Evolutionary conservation across 108 stramenopile genomes (phyloP).

Genomic region (Schizochytrium sp.): DNA sequence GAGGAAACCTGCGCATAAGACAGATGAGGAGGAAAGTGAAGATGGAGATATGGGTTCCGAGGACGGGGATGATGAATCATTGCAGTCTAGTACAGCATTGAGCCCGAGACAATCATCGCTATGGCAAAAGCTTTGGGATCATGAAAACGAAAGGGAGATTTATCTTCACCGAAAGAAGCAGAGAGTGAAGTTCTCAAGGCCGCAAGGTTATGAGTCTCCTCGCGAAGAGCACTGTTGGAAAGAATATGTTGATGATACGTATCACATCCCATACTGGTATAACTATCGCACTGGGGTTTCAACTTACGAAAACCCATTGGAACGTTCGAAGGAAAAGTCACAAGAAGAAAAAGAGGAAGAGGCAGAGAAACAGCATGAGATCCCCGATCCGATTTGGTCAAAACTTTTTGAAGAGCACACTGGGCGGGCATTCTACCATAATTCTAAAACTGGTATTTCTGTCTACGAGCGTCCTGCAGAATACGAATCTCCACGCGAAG

Average conservation of each 20-base stretch:
- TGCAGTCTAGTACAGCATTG: neutral
- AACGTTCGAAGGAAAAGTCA: neutral
- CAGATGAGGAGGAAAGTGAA: slow-evolving; percentile 26
- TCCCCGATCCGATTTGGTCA: slow-evolving; percentile 24
- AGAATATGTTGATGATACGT: slow-evolving; percentile 26
- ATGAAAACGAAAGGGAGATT: slow-evolving; percentile 43
- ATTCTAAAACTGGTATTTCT: slow-evolving; percentile 42
- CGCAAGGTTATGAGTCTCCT: slow-evolving; percentile 41
- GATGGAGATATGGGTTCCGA: neutral
- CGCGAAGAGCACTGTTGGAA: slow-evolving; percentile 44
- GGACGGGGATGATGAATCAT: neutral
- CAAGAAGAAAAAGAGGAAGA: neutral
- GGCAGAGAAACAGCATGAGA: neutral
- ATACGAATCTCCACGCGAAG: slow-evolving; percentile 49
- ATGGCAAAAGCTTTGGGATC: slow-evolving; percentile 38
- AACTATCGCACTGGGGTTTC: slow-evolving; percentile 34
- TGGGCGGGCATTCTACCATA: slow-evolving; percentile 49
- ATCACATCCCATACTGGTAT: neutral
- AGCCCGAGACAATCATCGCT: neutral
- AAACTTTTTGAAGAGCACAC: neutral
- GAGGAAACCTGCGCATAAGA: neutral
- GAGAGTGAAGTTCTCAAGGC: neutral
- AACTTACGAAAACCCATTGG: neutral
- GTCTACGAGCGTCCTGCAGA: slow-evolving; percentile 54
- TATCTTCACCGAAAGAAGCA: slow-evolving; percentile 1